phyloP scores from a whole-genome alignment of 139 green algal species.

The Chlamydomonas incerta region DNA sequence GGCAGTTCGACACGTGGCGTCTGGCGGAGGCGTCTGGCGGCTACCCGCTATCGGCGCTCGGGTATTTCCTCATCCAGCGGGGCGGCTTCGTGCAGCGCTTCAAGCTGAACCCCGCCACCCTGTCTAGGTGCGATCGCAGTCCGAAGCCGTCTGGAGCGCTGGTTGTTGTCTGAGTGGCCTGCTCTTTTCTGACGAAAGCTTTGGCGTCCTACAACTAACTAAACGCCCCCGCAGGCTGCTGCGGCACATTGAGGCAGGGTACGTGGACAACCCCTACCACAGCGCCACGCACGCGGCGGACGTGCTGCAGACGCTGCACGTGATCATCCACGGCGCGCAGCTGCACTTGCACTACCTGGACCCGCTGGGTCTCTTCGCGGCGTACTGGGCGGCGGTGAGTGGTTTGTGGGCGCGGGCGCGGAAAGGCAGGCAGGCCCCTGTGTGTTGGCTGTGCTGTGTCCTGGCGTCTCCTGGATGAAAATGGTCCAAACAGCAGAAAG shows the following conservation, averaged over 20 bases:
- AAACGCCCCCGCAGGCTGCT: slow-evolving; percentile 30
- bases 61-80: slow-evolving; percentile 43
- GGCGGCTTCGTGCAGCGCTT: slow-evolving; percentile 34
- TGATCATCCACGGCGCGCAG: slow-evolving; percentile 55
- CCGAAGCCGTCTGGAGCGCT: no score
- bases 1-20: slow-evolving; percentile 44
- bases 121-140: slow-evolving; percentile 38
- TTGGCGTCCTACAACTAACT: no score
- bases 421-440: no score
- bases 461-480: no score
- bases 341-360: slow-evolving; percentile 42
- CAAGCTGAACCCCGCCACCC: slow-evolving; percentile 3
- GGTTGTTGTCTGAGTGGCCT: no score
- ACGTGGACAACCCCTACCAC: slow-evolving; percentile 56
- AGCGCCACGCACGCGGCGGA: slow-evolving; percentile 45
- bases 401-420: no score
- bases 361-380: slow-evolving; percentile 46
- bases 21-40: slow-evolving; percentile 24
- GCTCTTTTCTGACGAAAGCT: no score
- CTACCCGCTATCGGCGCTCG: slow-evolving; percentile 42
- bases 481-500: no score
- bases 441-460: no score
- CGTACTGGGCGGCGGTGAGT: slow-evolving; percentile 56
- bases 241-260: slow-evolving; percentile 33
- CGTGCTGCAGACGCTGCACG: slow-evolving; percentile 59